Evolutionary conservation across 192 early-diverging fungal species (phyloP).

Genomic region (Linnemannia exigua): DNA sequence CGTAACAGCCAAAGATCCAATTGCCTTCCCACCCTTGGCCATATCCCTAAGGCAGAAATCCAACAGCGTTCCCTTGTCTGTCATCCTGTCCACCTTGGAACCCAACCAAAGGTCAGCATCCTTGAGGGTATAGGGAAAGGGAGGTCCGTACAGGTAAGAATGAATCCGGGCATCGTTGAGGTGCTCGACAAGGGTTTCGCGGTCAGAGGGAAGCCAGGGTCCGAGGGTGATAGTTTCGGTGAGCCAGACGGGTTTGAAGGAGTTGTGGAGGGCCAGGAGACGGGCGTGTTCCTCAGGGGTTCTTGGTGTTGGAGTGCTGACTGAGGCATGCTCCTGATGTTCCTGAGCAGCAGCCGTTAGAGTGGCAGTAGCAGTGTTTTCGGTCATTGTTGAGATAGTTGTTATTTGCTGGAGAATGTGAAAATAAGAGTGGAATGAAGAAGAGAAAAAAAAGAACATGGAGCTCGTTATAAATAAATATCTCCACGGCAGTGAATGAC

Average conservation of each 20-base stretch:
- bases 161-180: conserved; percentile 10
- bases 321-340: neutral
- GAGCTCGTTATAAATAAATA: neutral
- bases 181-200: conserved; percentile 9
- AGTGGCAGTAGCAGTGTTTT: neutral
- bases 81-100: neutral
- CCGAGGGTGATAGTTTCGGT: conserved; percentile 19
- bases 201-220: conserved; percentile 12
- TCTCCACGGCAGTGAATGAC: neutral
- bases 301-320: neutral
- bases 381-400: neutral
- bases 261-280: neutral
- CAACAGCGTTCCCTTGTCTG: conserved; percentile 3
- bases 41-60: conserved; percentile 4
- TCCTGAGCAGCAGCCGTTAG: neutral
- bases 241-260: neutral
- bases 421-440: neutral
- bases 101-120: conserved; percentile 17
- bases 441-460: neutral
- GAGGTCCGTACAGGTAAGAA: conserved; percentile 18
- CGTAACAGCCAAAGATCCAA: neutral
- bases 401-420: neutral
- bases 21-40: conserved; percentile 5
- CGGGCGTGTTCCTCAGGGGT: conserved; percentile 18
- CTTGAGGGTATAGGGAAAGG: conserved; percentile 6